Base-by-base conservation (phyloP, 75 land plant species). In the Selaginella tamariscina region DNA sequence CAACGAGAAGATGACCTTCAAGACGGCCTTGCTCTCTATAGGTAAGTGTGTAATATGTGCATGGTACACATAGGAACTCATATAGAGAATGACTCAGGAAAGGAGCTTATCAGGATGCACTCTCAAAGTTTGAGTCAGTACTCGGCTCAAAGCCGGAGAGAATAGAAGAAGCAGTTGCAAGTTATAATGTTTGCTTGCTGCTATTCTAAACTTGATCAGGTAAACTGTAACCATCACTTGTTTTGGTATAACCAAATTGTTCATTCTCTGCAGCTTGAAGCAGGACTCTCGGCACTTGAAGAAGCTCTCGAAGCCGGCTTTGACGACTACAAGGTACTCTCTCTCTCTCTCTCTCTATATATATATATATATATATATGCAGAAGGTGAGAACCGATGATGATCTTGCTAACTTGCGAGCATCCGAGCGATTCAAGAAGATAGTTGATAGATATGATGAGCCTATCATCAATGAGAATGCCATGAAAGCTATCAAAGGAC, bases 111-210 rank as follows among this genome's bases (percentile, higher is more conserved):
- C 86, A 94, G 56, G 91, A 80, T 54, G 98, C 98, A 24, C 44
- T 86, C 68, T 86, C 72, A 66, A 90, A 75, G 30, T 94, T 94
- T 73, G 98, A 94, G 73, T 82, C 96, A 8, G 98, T 94, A 1
- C 71, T 94, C 55, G 98, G 98, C 55, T 80, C 84, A 75, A 94
- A 79, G 70, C 98, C 98, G 1, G 83, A 79, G 64, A 69, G 71
- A 23, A 54, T 71, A 11, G 98, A 94, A 76, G 83, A 80, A 62
- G 72, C 91, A n/a, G 83, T 89, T 2, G 91, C 98, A 22, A 80
- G 84, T 77, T 94, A 94, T 75, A 94, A 94, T 76, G 90, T 94
- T n/a, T 21, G 98, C 98, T 0, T 94, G 96, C 68, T 94, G 98
- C 74, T 94, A 89, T 66, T 84, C 98, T 15, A 83, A 85, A 76